A percentile compares a stretch with the other conserved stretches of the same genome.
These are phyloP conservation scores for Neltuma alba DNA, from an alignment of 306 rosid genomes.

Conservation along the genomic window DNA sequence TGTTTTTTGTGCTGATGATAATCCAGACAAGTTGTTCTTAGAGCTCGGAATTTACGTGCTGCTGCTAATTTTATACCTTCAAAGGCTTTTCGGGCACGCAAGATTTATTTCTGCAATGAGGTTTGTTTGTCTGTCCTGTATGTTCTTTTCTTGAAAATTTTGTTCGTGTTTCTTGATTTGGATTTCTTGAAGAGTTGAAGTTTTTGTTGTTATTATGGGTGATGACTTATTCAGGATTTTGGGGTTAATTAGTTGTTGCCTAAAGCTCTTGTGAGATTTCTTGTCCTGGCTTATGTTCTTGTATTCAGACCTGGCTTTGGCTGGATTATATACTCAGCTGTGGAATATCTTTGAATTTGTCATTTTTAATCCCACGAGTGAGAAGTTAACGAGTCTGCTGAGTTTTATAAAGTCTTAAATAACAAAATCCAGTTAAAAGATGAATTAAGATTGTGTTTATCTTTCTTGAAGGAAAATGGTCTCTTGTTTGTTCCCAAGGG, in stretches of 20 bases:
- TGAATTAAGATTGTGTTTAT: slow-evolving; percentile 29
- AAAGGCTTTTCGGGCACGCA: slow-evolving; percentile 87
- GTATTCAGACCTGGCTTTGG: slow-evolving; percentile 8
- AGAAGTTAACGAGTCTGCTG: slow-evolving; percentile 19
- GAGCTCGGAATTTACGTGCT: slow-evolving; percentile 94
- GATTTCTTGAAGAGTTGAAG: slow-evolving; percentile 16
- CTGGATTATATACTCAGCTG: not conserved
- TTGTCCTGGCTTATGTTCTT: slow-evolving; percentile 4
- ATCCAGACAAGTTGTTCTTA: slow-evolving; percentile 82
- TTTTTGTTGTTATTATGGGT: slow-evolving; percentile 16
- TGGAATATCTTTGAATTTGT: slow-evolving; percentile 16
- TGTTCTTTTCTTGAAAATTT: slow-evolving; percentile 17
- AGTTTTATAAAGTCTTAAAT: slow-evolving; percentile 19
- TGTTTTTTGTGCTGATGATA: slow-evolving; percentile 33
- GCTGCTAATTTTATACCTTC: slow-evolving; percentile 88
- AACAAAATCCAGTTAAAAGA: slow-evolving; percentile 8
- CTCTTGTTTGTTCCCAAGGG: slow-evolving; percentile 89
- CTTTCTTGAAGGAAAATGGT: slow-evolving; percentile 76
- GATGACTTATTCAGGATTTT: not conserved
- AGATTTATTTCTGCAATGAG: slow-evolving; percentile 81
- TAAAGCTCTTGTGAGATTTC: not conserved
- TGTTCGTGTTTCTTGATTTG: slow-evolving; percentile 4
- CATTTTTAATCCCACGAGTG: not conserved
- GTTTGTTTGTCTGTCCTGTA: slow-evolving; percentile 40
- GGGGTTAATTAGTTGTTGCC: not conserved